These are phyloP conservation scores for Pythium brassicae DNA, from an alignment of 352 stramenopile species.

Conservation along the genomic window DNA sequence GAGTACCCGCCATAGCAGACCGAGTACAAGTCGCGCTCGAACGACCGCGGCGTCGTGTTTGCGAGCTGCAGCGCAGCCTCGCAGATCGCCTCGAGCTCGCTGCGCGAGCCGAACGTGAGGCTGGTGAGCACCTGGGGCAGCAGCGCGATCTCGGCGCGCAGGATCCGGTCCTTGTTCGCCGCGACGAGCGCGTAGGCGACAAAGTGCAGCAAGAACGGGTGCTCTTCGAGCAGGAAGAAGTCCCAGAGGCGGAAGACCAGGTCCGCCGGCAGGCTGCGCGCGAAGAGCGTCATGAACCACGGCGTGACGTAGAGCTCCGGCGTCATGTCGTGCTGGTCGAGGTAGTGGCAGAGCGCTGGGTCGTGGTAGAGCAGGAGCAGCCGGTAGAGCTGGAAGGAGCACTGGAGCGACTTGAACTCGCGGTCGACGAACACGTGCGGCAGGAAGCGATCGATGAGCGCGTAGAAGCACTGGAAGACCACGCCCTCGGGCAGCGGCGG, in stretches of 20 bases:
- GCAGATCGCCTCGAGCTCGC: constrained; percentile 62
- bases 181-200: constrained; percentile 81
- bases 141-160: constrained; percentile 66
- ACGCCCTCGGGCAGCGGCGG: constrained; percentile 49
- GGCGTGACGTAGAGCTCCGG: constrained; percentile 92
- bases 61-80: constrained; percentile 43
- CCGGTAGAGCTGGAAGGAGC: constrained; percentile 89
- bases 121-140: constrained; percentile 78
- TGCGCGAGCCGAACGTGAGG: constrained; percentile 54
- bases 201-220: constrained; percentile 88
- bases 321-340: constrained; percentile 90
- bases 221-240: constrained; percentile 87
- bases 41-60: constrained; percentile 66
- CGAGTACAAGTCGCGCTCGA: constrained; percentile 75
- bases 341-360: constrained; percentile 77
- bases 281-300: constrained; percentile 94
- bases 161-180: constrained; percentile 48
- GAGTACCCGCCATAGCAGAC: constrained; percentile 79
- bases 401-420: constrained; percentile 90
- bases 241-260: constrained; percentile 88
- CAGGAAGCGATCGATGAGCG: constrained; percentile 86
- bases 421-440: constrained; percentile 86
- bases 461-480: constrained; percentile 87
- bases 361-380: constrained; percentile 91
- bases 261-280: constrained; percentile 64